Base-by-base conservation (phyloP, 2,329 filamentous ascomycete genomes). In the Xylaria sp. region DNA sequence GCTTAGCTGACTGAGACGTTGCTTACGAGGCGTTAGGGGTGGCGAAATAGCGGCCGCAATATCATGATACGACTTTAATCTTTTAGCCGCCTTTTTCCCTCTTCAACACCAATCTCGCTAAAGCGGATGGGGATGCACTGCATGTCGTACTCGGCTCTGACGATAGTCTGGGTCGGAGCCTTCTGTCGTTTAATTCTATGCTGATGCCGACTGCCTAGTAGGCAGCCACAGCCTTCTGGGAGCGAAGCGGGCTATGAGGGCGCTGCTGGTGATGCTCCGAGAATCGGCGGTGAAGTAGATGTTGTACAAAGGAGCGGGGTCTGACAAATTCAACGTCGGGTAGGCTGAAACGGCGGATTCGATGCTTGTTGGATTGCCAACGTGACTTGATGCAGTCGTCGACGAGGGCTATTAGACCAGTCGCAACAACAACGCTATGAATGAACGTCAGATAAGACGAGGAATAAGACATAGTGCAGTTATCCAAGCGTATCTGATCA, bases 341-440 rank as follows among this genome's bases (percentile, higher is more conserved):
- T 17, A 79, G 67, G 25, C 75, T 72, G 63, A 78, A 73, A 63
- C 74, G 77, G 57, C 77, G 78, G 14, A 71, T 62, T 70, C 81
- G 84, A 72, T 80, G 81, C 40, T 77, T 76, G 51, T 38, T 50
- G 6, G 46, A 55, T 68, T 81, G 87, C 87, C 92, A 95, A 61
- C 86, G 87, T 64, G 87, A 84, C 77, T 92, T 91, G 81, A 98
- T 97, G 79, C 89, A 92, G 78, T 98, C 92, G 73, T 98, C 94
- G 54, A 96, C 90, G 46, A 98, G 86, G 7, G 91, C 87, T 70
- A 96, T 88, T 69, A 98, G 85, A 23, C 94, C 94, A n/a, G 93
- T 95, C 49, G 93, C 87, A 66, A 98, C 85, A 66, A 98, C 89
- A 67, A 96, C 89, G 76, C 93, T 96, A 69, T 42, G 50, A 51